These are phyloP conservation scores for Castanea sativa DNA, from an alignment of 306 rosid genomes.

Conservation along the genomic window DNA sequence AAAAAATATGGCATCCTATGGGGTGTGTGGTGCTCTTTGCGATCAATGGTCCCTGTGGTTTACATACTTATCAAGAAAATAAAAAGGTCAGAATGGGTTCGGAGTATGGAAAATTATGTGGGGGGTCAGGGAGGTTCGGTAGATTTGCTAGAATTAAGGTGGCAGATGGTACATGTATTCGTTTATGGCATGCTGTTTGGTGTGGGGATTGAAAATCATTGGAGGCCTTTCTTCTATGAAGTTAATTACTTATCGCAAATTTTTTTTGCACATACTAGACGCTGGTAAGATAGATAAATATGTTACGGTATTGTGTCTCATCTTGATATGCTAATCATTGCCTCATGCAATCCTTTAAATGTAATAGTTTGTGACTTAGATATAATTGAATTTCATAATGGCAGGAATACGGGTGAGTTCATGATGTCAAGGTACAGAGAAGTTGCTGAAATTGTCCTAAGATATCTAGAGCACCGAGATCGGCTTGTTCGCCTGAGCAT, in stretches of 20 bases:
- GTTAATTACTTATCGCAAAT: not conserved
- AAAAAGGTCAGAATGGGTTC: too few species aligned
- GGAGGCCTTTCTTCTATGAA: too few species aligned
- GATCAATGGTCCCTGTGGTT: too few species aligned
- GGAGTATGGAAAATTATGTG: too few species aligned
- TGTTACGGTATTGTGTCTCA: conserved; percentile 5
- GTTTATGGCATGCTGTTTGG: too few species aligned
- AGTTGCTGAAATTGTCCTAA: conserved; percentile 96
- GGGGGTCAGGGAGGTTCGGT: too few species aligned
- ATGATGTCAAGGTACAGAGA: conserved; percentile 99
- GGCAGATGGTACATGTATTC: too few species aligned
- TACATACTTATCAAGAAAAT: too few species aligned
- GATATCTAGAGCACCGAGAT: conserved; percentile 89
- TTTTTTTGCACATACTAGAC: not conserved
- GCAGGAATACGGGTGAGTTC: conserved; percentile 97
- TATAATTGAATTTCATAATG: conserved; percentile 24
- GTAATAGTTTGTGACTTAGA: conserved; percentile 2
- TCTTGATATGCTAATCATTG: not conserved
- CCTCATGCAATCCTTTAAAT: conserved; percentile 3
- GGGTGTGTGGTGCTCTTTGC: too few species aligned
- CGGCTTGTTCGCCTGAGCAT: conserved; percentile 98
- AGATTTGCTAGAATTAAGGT: too few species aligned
- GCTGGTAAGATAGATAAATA: not conserved
- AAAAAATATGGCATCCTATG: too few species aligned
- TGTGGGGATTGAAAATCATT: too few species aligned